Conservation (phyloP, 2,329 filamentous ascomycete species). For the Dactylonectria macrodidyma region DNA sequence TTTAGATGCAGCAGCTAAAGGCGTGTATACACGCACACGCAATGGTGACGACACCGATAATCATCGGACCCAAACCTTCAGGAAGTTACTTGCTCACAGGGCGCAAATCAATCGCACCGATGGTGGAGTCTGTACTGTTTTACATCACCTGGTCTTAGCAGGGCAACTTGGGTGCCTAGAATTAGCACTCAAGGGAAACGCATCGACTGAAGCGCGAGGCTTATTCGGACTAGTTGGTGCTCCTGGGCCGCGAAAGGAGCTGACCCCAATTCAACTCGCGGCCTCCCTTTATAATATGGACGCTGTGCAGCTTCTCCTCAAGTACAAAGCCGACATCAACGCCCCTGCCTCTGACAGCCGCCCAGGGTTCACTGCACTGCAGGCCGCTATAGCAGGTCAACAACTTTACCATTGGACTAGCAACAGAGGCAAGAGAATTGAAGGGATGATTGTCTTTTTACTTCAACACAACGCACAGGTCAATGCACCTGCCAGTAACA, state of each 20-base stretch:
- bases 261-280: conserved; percentile 13
- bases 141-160: neutral
- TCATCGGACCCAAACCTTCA: neutral
- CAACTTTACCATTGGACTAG: too few species aligned
- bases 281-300: neutral
- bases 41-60: neutral
- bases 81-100: neutral
- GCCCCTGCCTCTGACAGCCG: conserved; percentile 6
- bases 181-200: neutral
- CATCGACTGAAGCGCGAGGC: conserved; percentile 1
- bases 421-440: neutral
- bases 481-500: conserved; percentile 10
- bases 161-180: conserved; percentile 4
- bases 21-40: neutral
- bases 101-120: neutral
- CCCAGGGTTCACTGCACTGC: conserved; percentile 7
- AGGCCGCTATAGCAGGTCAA: neutral
- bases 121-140: neutral
- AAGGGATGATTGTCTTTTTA: neutral
- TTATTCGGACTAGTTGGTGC: neutral
- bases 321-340: conserved; percentile 12
- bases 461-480: conserved; percentile 6
- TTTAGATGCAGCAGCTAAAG: conserved; percentile 5
- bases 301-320: conserved; percentile 4
- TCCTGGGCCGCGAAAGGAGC: too few species aligned